Conservation (phyloP, 1,139 yeast species). For the Yamadazyma sp. region DNA sequence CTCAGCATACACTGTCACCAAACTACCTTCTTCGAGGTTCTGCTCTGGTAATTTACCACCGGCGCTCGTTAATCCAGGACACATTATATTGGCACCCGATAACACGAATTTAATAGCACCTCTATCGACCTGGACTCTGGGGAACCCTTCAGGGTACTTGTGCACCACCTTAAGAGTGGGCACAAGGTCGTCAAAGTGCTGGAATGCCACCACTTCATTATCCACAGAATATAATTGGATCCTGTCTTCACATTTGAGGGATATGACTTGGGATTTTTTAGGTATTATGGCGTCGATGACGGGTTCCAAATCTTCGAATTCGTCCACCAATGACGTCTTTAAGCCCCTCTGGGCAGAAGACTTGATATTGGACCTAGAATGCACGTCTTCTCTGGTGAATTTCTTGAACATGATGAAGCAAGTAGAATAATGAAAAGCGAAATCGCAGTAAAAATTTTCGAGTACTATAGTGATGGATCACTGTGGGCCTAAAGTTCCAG, state of each 20-base stretch:
- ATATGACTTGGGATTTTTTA: constrained; percentile 82
- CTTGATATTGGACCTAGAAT: constrained; percentile 87
- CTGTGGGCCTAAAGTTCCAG: too few relatives aligned
- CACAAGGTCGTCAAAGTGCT: constrained; percentile 79
- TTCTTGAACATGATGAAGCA: constrained; percentile 53
- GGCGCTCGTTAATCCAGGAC: constrained; percentile 92
- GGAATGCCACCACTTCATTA: constrained; percentile 73
- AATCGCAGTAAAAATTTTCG: constrained; percentile 11
- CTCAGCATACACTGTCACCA: constrained; percentile 86
- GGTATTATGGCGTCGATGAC: constrained; percentile 83
- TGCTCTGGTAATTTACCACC: constrained; percentile 85
- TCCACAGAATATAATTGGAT: constrained; percentile 77
- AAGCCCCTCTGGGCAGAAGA: constrained; percentile 89
- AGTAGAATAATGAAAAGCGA: constrained; percentile 4
- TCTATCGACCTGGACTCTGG: constrained; percentile 86
- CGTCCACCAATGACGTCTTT: constrained; percentile 67
- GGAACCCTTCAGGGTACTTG: constrained; percentile 78
- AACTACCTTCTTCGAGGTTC: constrained; percentile 59
- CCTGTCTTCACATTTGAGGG: constrained; percentile 86
- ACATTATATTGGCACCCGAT: constrained; percentile 95
- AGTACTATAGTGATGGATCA: background rate
- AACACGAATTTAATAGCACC: constrained; percentile 95
- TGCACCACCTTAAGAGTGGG: constrained; percentile 81
- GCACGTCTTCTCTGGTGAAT: constrained; percentile 83
- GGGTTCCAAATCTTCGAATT: constrained; percentile 71